Percentiles rank a stretch among this genome's conserved stretches.
Evolutionary conservation across 768 basidiomycete species (phyloP).

Genomic region (Tricholoma furcatifolium): DNA sequence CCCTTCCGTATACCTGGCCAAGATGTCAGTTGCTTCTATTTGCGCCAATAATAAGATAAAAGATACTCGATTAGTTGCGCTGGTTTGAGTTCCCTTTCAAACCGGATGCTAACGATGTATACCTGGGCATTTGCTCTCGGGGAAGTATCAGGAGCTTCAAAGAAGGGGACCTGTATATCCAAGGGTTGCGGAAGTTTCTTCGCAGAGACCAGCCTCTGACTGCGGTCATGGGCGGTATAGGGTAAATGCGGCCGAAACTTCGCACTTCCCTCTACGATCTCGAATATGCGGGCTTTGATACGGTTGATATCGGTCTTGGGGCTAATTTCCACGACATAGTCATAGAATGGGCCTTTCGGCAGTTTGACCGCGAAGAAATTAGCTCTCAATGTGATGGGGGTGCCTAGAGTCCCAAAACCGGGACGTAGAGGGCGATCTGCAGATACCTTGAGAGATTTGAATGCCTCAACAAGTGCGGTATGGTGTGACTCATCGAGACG

Average conservation of each 20-base stretch:
- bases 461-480: slow-evolving; percentile 36
- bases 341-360: slow-evolving; percentile 47
- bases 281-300: slow-evolving; percentile 50
- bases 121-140: slow-evolving; percentile 35
- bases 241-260: slow-evolving; percentile 32
- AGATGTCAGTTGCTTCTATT: not conserved
- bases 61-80: slow-evolving; percentile 33
- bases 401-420: slow-evolving; percentile 54
- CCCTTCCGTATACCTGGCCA: slow-evolving; percentile 52
- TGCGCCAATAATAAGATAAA: not conserved
- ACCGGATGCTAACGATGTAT: slow-evolving; percentile 42
- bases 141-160: slow-evolving; percentile 37
- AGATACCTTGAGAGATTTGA: slow-evolving; percentile 30
- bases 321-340: slow-evolving; percentile 53
- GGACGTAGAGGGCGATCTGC: slow-evolving; percentile 50
- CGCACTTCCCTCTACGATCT: slow-evolving; percentile 47
- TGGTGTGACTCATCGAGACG: slow-evolving; percentile 33
- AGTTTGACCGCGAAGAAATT: slow-evolving; percentile 61
- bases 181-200: slow-evolving; percentile 44
- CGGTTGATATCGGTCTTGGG: slow-evolving; percentile 45
- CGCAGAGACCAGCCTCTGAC: slow-evolving; percentile 45
- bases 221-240: slow-evolving; percentile 54
- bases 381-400: slow-evolving; percentile 47
- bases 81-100: slow-evolving; percentile 38
- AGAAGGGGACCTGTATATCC: slow-evolving; percentile 37